Evolutionary conservation across 225 moss, liverwort and hornwort species (phyloP).

Genomic region (Ulota crispa): DNA sequence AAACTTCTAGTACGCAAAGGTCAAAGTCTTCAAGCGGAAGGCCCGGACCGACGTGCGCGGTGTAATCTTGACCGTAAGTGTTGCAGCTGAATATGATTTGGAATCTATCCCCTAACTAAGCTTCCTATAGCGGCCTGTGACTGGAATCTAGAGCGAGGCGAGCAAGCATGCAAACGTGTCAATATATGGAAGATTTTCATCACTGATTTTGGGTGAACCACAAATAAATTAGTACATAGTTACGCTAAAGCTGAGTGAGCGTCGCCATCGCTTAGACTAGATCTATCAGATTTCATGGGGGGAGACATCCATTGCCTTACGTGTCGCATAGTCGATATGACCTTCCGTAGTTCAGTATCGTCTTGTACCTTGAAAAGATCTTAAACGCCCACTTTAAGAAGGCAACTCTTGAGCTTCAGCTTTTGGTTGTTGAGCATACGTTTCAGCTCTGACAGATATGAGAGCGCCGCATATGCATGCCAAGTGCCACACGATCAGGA

Average conservation of each 20-base stretch:
- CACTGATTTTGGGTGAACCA: neutral
- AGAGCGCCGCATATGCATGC: neutral
- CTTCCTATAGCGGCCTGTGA: neutral
- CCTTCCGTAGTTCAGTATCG: neutral
- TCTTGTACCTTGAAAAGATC: neutral
- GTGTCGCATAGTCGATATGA: neutral
- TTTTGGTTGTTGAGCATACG: neutral
- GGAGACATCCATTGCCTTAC: neutral
- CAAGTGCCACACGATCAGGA: too few relatives aligned
- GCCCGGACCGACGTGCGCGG: neutral
- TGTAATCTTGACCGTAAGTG: neutral
- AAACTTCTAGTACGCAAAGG: neutral
- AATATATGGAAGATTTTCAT: neutral
- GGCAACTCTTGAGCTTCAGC: neutral
- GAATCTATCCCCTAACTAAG: neutral
- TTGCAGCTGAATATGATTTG: neutral
- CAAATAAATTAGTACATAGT: too few relatives aligned
- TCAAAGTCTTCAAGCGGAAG: neutral
- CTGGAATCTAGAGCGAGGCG: neutral
- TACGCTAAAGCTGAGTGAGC: neutral
- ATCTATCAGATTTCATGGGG: neutral
- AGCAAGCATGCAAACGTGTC: neutral
- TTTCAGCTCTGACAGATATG: neutral
- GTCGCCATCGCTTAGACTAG: neutral
- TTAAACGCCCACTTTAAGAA: neutral